Evolutionary conservation across 768 basidiomycete species (phyloP).

Genomic region (Podaxis mareebaensis): DNA sequence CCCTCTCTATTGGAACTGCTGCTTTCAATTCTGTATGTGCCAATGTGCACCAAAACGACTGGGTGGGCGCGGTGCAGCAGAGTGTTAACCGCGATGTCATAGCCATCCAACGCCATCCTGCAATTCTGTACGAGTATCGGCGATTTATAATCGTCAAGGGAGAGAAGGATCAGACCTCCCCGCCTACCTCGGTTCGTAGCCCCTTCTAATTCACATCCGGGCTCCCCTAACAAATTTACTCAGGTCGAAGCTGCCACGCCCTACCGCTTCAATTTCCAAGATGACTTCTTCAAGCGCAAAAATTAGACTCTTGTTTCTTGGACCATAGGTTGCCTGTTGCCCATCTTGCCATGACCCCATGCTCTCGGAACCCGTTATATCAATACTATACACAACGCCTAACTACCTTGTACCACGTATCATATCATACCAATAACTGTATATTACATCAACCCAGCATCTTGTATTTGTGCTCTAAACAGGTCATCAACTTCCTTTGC

Average conservation of each 20-base stretch:
- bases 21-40: slow-evolving; percentile 40
- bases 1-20: slow-evolving; percentile 44
- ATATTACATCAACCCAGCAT: slow-evolving; percentile 9
- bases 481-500: neutral
- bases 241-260: slow-evolving; percentile 60
- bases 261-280: slow-evolving; percentile 54
- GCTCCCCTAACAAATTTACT: slow-evolving; percentile 7
- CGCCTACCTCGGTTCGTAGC: slow-evolving; percentile 48
- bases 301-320: neutral
- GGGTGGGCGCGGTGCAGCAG: slow-evolving; percentile 39
- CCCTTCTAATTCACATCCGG: neutral
- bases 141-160: slow-evolving; percentile 63
- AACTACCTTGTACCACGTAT: neutral
- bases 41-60: slow-evolving; percentile 30
- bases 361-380: neutral
- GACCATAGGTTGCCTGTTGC: neutral
- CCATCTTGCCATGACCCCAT: neutral
- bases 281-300: slow-evolving; percentile 34
- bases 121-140: slow-evolving; percentile 59
- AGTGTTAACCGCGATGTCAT: slow-evolving; percentile 51
- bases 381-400: neutral
- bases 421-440: neutral
- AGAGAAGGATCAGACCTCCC: slow-evolving; percentile 28
- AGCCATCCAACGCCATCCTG: slow-evolving; percentile 62
- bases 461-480: neutral